Conservation (phyloP, 331 rosid species). For the Acacia pycnantha region DNA sequence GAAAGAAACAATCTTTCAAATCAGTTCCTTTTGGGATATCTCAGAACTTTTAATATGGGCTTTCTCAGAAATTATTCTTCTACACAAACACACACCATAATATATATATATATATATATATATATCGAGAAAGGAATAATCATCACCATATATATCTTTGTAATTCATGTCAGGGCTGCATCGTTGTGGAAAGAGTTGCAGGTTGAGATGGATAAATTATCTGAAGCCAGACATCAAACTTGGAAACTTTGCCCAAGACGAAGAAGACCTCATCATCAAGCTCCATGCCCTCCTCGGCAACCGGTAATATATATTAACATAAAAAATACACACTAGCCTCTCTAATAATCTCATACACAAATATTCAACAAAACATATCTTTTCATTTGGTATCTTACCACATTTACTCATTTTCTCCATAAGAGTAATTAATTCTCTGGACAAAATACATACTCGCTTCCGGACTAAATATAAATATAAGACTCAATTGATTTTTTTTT, state of each 20-base stretch:
- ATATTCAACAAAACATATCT: background rate
- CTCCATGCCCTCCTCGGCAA: conserved; percentile 84
- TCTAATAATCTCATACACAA: background rate
- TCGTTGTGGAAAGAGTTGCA: conserved; percentile 79
- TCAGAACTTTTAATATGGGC: background rate
- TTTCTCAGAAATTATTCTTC: background rate
- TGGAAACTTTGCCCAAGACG: conserved; percentile 68
- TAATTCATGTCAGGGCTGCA: conserved; percentile 43
- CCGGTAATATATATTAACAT: conserved; percentile 33
- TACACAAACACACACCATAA: background rate
- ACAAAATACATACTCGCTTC: background rate
- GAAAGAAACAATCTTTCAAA: background rate
- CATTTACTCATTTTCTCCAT: background rate
- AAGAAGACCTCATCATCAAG: conserved; percentile 76
- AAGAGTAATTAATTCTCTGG: background rate
- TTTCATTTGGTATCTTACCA: background rate
- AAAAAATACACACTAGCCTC: background rate
- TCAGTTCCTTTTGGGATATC: too few species aligned
- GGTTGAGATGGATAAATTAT: conserved; percentile 76
- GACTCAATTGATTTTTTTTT: too few species aligned
- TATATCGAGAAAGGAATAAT: background rate
- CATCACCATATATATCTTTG: background rate
- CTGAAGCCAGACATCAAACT: conserved; percentile 69
- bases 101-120: background rate
- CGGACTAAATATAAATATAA: too few species aligned